phyloP scores from a whole-genome alignment of 78 protist species.

The Tieghemostelium lacteum region DNA sequence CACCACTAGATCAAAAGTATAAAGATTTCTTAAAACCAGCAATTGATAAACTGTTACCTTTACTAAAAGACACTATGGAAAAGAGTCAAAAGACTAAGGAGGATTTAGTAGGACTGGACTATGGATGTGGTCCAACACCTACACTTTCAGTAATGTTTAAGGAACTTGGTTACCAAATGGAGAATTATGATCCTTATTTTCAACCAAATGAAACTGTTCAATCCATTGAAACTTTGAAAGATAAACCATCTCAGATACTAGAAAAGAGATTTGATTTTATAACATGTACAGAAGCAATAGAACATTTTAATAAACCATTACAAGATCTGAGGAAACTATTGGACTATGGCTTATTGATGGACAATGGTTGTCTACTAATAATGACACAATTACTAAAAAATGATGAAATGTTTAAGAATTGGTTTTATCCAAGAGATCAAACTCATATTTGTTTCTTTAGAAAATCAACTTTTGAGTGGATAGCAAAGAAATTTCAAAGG shows the following conservation, averaged over 20 bases:
- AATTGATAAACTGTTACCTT: neutral
- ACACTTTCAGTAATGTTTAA: slow-evolving; percentile 26
- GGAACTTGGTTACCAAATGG: neutral
- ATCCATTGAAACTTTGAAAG: neutral
- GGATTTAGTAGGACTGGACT: slow-evolving; percentile 20
- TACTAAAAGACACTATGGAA: neutral
- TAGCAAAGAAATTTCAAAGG: slow-evolving; percentile 1
- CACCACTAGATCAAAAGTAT: slow-evolving; percentile 33
- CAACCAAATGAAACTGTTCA: neutral
- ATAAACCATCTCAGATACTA: neutral
- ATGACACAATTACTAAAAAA: slow-evolving; percentile 62
- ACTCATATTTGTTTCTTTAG: slow-evolving; percentile 72
- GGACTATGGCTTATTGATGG: neutral
- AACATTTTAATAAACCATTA: slow-evolving; percentile 49
- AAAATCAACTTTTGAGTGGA: slow-evolving; percentile 51
- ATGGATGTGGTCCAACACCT: slow-evolving; percentile 77
- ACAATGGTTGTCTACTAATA: slow-evolving; percentile 16
- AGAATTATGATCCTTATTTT: slow-evolving; percentile 69
- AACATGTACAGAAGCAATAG: slow-evolving; percentile 77
- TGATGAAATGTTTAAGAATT: slow-evolving; percentile 54
- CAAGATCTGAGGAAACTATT: slow-evolving; percentile 24
- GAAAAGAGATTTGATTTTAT: slow-evolving; percentile 27
- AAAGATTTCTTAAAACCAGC: slow-evolving; percentile 12
- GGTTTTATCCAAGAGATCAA: slow-evolving; percentile 60
- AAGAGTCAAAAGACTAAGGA: neutral